Evolutionary conservation across 495 filamentous ascomycete species (phyloP).

Genomic region (Penicillium egyptiacum): DNA sequence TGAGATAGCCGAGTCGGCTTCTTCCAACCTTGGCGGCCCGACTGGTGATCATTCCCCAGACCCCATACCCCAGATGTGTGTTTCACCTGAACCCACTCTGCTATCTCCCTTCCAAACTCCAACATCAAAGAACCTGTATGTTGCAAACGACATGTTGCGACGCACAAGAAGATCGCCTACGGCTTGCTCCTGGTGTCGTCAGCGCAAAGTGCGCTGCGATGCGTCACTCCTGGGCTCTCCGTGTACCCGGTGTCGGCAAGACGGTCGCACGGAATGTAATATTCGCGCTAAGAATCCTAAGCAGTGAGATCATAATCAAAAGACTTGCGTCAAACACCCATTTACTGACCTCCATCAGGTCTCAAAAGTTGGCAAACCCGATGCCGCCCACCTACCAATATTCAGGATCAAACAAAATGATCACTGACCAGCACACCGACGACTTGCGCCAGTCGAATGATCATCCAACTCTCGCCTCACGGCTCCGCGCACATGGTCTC

Average conservation of each 20-base stretch:
- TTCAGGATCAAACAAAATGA: background rate
- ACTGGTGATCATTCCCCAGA: background rate
- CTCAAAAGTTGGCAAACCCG: background rate
- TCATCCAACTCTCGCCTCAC: background rate
- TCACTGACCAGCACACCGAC: background rate
- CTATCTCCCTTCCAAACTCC: background rate
- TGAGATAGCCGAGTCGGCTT: conserved; percentile 1
- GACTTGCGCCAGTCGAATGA: background rate
- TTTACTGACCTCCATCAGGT: background rate
- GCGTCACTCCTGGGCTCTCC: conserved; percentile 48
- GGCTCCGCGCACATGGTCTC: background rate
- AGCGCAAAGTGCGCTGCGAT: conserved; percentile 54
- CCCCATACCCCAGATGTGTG: background rate
- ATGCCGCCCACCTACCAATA: background rate
- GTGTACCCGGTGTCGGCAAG: conserved; percentile 51
- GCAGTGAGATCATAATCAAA: conserved; percentile 28
- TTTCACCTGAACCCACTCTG: background rate
- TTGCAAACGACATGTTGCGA: conserved; percentile 22
- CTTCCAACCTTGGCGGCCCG: background rate
- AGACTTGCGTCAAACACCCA: background rate
- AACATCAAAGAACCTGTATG: background rate
- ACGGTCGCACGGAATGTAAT: conserved; percentile 42
- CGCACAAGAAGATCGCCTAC: conserved; percentile 42
- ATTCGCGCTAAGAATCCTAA: conserved; percentile 28
- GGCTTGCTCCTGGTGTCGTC: conserved; percentile 50